Evolutionary conservation across 2,329 filamentous ascomycete genomes (phyloP).

Genomic region (Fusarium sp.): DNA sequence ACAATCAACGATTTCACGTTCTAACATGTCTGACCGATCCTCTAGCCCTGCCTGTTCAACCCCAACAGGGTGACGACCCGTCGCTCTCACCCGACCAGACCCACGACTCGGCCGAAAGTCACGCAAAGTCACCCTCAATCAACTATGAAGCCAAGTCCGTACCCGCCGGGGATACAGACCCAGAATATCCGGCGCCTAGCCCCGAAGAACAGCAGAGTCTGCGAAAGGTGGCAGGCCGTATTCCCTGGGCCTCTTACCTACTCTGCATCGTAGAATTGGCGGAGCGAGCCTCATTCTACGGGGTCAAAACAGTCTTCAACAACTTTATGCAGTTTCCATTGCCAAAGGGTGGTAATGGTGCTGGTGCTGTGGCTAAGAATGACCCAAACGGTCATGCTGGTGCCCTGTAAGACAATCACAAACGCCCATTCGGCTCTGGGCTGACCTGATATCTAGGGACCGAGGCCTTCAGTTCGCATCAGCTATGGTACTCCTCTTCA

Average conservation of each 20-base stretch:
- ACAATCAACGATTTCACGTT: too few species aligned
- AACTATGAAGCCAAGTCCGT: neutral
- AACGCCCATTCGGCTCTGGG: too few species aligned
- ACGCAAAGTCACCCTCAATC: neutral
- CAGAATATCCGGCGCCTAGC: neutral
- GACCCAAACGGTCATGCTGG: conserved; percentile 63
- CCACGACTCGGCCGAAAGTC: neutral
- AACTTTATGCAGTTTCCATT: conserved; percentile 70
- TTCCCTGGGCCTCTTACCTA: conserved; percentile 62
- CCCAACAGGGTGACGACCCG: neutral
- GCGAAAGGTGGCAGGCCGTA: conserved; percentile 50
- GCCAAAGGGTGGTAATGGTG: conserved; percentile 58
- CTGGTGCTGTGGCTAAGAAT: conserved; percentile 52
- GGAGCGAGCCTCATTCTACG: conserved; percentile 68
- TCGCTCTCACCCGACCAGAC: neutral
- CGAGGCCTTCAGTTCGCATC: conserved; percentile 42
- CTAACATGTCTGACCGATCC: neutral
- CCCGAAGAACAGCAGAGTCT: neutral
- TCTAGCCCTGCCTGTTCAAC: neutral
- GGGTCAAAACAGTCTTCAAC: conserved; percentile 58
- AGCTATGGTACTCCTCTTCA: conserved; percentile 58
- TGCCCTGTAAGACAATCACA: neutral
- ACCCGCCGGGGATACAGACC: neutral
- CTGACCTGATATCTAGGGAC: neutral
- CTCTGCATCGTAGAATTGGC: conserved; percentile 67